These are phyloP conservation scores for Eucalyptus guilfoylei DNA, from an alignment of 345 rosid species.

Conservation along the genomic window DNA sequence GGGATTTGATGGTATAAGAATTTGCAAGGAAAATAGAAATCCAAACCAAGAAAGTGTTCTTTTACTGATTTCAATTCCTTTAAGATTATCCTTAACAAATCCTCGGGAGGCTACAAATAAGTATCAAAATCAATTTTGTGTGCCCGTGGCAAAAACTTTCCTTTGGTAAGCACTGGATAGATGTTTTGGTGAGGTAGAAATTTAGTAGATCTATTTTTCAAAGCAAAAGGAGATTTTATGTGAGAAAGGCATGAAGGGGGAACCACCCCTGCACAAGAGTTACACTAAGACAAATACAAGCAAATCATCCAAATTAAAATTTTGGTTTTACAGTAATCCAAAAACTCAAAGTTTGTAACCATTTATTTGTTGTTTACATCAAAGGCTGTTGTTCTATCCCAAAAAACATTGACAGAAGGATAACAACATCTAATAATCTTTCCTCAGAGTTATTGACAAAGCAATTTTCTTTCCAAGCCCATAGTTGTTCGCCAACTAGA, in stretches of 20 bases:
- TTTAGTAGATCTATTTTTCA: not conserved
- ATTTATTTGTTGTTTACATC: not conserved
- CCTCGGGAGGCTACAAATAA: not conserved
- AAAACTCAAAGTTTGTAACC: not conserved
- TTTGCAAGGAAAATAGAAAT: not conserved
- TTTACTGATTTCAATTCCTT: not conserved
- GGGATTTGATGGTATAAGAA: not conserved
- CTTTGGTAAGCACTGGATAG: not conserved
- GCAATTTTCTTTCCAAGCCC: not conserved
- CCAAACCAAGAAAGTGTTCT: not conserved
- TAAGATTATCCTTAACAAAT: not conserved
- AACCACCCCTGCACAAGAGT: not conserved
- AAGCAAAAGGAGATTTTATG: not conserved
- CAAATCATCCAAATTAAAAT: not conserved
- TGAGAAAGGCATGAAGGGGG: not conserved
- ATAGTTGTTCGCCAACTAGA: not conserved
- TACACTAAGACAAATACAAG: not conserved
- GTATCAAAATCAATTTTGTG: not conserved
- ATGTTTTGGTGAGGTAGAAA: not conserved
- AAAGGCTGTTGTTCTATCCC: not conserved
- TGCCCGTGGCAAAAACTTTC: not conserved
- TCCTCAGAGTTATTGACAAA: not conserved
- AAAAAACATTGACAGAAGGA: not conserved
- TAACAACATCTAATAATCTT: not conserved
- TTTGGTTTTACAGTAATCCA: not conserved